These are phyloP conservation scores for Amphicarpaea edgeworthii DNA, from an alignment of 306 rosid genomes.

Conservation along the genomic window DNA sequence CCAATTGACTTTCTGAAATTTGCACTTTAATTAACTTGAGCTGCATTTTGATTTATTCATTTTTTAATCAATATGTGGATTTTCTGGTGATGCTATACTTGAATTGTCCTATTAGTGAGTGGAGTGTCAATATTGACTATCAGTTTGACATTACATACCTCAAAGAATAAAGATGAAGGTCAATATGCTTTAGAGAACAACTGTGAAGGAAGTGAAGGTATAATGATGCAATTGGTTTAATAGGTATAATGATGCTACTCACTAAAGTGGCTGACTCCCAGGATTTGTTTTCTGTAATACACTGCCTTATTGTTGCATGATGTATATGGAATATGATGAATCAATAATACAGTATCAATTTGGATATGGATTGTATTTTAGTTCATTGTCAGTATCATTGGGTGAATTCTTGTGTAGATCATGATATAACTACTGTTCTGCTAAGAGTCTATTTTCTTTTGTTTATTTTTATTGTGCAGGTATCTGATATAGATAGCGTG, in stretches of 20 bases:
- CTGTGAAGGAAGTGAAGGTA: slow-evolving; percentile 25
- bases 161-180: slow-evolving; percentile 21
- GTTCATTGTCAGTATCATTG: slow-evolving; percentile 30
- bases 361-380: slow-evolving; percentile 12
- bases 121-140: too few species aligned
- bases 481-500: slow-evolving; percentile 47
- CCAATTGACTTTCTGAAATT: slow-evolving; percentile 18
- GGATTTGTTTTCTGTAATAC: slow-evolving; percentile 22
- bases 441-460: slow-evolving; percentile 34
- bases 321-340: slow-evolving; percentile 33
- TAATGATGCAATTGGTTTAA: neutral
- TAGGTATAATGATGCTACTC: neutral
- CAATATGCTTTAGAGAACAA: slow-evolving; percentile 25
- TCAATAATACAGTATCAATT: neutral
- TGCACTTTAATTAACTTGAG: neutral
- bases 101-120: neutral
- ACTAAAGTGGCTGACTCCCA: neutral
- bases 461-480: slow-evolving; percentile 48
- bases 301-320: slow-evolving; percentile 9
- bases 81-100: slow-evolving; percentile 7
- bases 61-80: slow-evolving; percentile 2
- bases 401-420: slow-evolving; percentile 18
- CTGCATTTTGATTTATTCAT: slow-evolving; percentile 3
- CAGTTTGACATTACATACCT: neutral
- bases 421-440: slow-evolving; percentile 10